These are phyloP conservation scores for Penicillium tannophilum DNA, from an alignment of 495 filamentous ascomycete genomes.

Conservation along the genomic window DNA sequence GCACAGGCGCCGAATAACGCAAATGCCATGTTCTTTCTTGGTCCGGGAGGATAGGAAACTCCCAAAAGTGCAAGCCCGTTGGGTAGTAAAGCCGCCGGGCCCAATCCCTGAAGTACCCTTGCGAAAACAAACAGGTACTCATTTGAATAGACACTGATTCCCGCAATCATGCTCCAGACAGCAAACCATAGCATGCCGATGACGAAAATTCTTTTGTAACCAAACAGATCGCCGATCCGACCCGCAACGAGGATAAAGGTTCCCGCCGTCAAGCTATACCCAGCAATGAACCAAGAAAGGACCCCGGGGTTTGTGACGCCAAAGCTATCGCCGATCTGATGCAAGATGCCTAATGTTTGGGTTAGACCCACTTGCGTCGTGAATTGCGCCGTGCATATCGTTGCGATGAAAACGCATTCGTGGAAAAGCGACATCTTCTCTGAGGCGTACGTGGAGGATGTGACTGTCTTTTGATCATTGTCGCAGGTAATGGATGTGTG, in stretches of 20 bases:
- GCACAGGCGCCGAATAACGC: slow-evolving; percentile 64
- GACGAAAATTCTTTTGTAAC: slow-evolving; percentile 59
- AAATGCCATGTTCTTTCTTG: slow-evolving; percentile 65
- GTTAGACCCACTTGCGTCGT: slow-evolving; percentile 37
- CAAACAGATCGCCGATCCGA: slow-evolving; percentile 60
- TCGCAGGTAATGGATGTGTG: neutral
- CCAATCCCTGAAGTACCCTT: slow-evolving; percentile 63
- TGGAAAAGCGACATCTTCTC: neutral
- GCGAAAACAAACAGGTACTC: slow-evolving; percentile 59
- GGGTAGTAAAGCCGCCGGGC: slow-evolving; percentile 61
- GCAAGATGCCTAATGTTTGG: slow-evolving; percentile 38
- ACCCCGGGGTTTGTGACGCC: slow-evolving; percentile 41
- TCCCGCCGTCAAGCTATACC: slow-evolving; percentile 61
- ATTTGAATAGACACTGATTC: slow-evolving; percentile 51
- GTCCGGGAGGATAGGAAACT: slow-evolving; percentile 52
- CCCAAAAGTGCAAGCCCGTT: slow-evolving; percentile 67
- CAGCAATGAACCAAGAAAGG: slow-evolving; percentile 58
- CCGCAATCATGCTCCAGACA: slow-evolving; percentile 59
- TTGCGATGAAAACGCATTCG: slow-evolving; percentile 22
- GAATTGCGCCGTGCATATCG: slow-evolving; percentile 39
- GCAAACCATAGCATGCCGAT: slow-evolving; percentile 60
- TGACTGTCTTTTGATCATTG: neutral
- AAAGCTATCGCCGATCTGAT: slow-evolving; percentile 49
- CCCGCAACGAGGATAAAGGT: slow-evolving; percentile 68
- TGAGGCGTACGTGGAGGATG: neutral